Percentiles rank a stretch among this genome's conserved stretches.
Conservation (phyloP, 371 early-diverging fungal genomes). For the Massospora cicadina region DNA sequence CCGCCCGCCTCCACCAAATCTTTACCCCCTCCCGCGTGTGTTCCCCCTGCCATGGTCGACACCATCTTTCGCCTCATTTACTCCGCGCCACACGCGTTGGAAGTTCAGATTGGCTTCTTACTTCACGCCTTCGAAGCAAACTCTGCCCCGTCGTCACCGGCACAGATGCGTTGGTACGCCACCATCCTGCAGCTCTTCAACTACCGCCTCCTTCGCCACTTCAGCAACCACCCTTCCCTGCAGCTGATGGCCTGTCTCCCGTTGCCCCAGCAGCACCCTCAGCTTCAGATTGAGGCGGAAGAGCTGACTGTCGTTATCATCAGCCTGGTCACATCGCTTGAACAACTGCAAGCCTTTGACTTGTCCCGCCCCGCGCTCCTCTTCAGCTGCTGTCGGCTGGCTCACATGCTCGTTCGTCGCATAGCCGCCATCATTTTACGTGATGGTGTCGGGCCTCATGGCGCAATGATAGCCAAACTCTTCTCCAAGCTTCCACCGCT, state of each 20-base stretch:
- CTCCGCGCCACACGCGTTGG: constrained; percentile 59
- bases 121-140: neutral
- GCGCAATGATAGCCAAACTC: neutral
- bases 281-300: neutral
- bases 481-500: neutral
- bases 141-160: constrained; percentile 22
- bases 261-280: neutral
- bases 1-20: constrained; percentile 15
- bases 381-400: neutral
- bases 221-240: constrained; percentile 14
- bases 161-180: constrained; percentile 50
- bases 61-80: constrained; percentile 55
- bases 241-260: neutral
- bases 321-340: neutral
- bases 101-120: neutral
- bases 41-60: constrained; percentile 58
- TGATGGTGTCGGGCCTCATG: neutral
- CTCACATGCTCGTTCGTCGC: neutral
- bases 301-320: neutral
- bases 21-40: constrained; percentile 29
- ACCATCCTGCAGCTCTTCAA: constrained; percentile 58
- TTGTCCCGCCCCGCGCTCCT: neutral
- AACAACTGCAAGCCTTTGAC: neutral
- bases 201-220: constrained; percentile 36
- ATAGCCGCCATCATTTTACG: neutral